Base-by-base conservation (phyloP, 2,329 filamentous ascomycete genomes). In the Fusarium torreyae region DNA sequence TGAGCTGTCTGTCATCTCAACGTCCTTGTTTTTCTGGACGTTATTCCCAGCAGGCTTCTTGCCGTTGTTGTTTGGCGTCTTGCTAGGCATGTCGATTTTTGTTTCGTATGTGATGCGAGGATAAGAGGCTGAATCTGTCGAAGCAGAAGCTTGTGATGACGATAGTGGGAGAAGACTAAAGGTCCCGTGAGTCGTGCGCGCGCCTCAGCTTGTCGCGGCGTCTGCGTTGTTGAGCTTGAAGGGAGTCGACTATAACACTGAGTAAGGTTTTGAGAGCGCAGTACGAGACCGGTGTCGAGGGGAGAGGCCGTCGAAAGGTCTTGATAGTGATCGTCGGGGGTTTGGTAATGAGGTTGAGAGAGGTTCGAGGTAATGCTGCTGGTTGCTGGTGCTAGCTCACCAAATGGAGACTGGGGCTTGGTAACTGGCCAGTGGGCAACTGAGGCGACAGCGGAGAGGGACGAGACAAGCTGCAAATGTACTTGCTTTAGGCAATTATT, bases 1-100 rank as follows among this genome's bases (percentile, higher is more conserved):
- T 75, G 86, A 82, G 76, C 88, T 86, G 77, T 91, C 89, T 78
- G 88, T 90, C 88, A 91, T 91, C 76, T 92, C 90, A 75, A 89
- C 86, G 79, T 93, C 91, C 58, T 70, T 72, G 67, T 87, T 88
- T 70, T 88, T 85, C 79, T 84, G 88, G 84, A 88, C 81, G 73
- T 89, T 87, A 80, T 93, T 92, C 78, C 91, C 89, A 73, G 88
- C 83, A 66, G 90, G 88, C 81, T 92, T 87, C 67, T 91, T 90
- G 78, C 90, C 89, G 83, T 91, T 92, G 73, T 86, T 88, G 81
- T 91, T 89, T 76, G 90, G 89, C 76, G 91, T 91, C 81, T 92
- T 91, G 80, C 91, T 88, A 74, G 89, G 90, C 90, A 93, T 93
- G 72, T 77, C 80, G 71, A 68, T 69, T 56, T 63, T 24, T 49